These are phyloP conservation scores for Ogataea chonburiensis DNA, from an alignment of 805 yeast genomes.

Conservation along the genomic window DNA sequence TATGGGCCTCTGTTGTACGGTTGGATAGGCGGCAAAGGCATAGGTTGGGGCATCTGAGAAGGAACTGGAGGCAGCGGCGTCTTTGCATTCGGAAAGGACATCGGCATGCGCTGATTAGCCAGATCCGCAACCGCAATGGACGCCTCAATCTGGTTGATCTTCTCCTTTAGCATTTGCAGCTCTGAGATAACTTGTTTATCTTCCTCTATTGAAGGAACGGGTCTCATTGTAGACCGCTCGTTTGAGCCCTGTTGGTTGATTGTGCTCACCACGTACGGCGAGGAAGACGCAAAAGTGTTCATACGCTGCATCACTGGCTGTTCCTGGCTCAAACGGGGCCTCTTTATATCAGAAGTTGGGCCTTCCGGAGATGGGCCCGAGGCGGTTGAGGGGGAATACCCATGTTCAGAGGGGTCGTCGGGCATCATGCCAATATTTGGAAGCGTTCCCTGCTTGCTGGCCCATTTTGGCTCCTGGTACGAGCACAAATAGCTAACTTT, in stretches of 20 bases:
- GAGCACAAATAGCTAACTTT: slow-evolving; percentile 31
- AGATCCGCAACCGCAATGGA: slow-evolving; percentile 39
- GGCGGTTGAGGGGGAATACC: background rate
- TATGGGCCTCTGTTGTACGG: slow-evolving; percentile 11
- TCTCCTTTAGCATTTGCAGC: slow-evolving; percentile 39
- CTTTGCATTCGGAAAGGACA: background rate
- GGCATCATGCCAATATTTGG: no score
- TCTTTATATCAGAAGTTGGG: background rate
- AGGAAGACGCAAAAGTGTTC: slow-evolving; percentile 11
- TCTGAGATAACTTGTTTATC: slow-evolving; percentile 28
- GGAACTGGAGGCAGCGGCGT: slow-evolving; percentile 12
- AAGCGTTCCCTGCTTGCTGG: slow-evolving; percentile 16
- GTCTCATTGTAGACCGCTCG: slow-evolving; percentile 11
- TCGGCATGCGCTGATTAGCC: slow-evolving; percentile 12
- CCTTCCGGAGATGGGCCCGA: background rate
- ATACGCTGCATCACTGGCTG: slow-evolving; percentile 3
- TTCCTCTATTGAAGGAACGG: slow-evolving; percentile 1
- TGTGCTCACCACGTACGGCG: slow-evolving; percentile 13
- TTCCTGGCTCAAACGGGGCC: no score
- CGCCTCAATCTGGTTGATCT: slow-evolving; percentile 46
- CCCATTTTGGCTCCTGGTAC: slow-evolving; percentile 34
- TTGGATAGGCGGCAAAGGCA: slow-evolving; percentile 26
- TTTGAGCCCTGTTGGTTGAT: slow-evolving; percentile 1
- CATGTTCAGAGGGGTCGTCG: no score
- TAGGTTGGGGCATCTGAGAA: slow-evolving; percentile 11